Evolutionary conservation across 1,284 basidiomycete species (phyloP), one percentile per base, ranked within the genome.

Genomic region (Rhizopogon parksii): DNA sequence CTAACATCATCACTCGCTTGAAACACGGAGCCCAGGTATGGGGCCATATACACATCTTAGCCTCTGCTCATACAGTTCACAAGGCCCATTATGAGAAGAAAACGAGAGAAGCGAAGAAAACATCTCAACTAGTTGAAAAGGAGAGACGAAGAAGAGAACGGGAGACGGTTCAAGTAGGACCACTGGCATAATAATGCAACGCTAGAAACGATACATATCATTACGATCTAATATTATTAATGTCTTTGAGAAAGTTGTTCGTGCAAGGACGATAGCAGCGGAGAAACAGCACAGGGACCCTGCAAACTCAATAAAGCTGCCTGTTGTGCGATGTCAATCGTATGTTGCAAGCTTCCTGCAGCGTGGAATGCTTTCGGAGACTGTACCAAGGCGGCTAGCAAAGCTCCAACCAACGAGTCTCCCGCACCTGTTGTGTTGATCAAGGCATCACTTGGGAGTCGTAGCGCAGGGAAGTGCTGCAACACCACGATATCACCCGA

Each of bases 381-480:
- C 19, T 71, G 65, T 4, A 75, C 67, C 11, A 90, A 63, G 19
- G 69, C 66, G 1, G 86, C 82, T 15, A 89, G 67, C 17, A 94
- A 62, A 0, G 84, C 78, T 6, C 91, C 92, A 3, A 90, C 91
- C 17, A 95, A 78, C 2, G 90, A 85, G 67, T 97, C 93, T 0
- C 94, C 94, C 1, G 91, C 93, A 2, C 94, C 94, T 0, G 93
- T 96, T 8, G 91, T 89, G 59, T 85, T 93, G 6, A 84, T 69
- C 7, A 84, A 63, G 36, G 70, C 64, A n/a, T 67, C 62, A 9
- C 65, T 62, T 2, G 70, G 59, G 6, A 85, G 64, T 0, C 57
- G 56, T 4, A 80, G 63, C 9, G 89, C 74, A 2, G 86, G 78
- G 60, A 85, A 91, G 62, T 92, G 85, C 36, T 82, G 80, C 30